Conservation (phyloP, 1,139 yeast genomes). For the Yamadazyma songkhlaensis region DNA sequence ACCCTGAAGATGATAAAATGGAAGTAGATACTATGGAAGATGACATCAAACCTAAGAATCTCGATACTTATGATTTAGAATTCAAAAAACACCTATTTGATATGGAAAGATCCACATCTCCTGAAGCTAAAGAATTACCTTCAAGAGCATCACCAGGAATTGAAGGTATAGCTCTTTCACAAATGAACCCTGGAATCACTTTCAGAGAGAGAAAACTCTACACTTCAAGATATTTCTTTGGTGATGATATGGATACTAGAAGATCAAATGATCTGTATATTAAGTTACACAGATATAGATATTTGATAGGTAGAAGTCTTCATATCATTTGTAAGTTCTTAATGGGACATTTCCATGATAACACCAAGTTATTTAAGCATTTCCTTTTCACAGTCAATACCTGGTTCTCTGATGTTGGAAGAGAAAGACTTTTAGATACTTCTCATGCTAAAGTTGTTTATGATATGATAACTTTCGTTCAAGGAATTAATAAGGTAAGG, state of each 20-base stretch:
- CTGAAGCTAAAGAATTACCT: constrained; percentile 19
- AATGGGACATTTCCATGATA: constrained; percentile 53
- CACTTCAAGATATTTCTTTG: constrained; percentile 57
- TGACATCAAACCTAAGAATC: constrained; percentile 4
- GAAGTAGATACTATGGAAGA: constrained; percentile 4
- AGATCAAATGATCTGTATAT: constrained; percentile 52
- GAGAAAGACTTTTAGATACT: constrained; percentile 62
- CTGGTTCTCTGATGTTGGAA: constrained; percentile 85
- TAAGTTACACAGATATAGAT: constrained; percentile 61
- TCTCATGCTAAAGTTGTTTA: constrained; percentile 43
- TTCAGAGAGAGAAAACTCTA: constrained; percentile 61
- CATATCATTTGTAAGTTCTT: constrained; percentile 59
- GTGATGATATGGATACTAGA: constrained; percentile 47
- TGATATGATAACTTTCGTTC: constrained; percentile 34
- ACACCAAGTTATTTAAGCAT: constrained; percentile 66
- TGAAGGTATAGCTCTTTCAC: constrained; percentile 43
- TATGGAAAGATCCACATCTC: constrained; percentile 12
- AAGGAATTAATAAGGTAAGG: constrained; percentile 45
- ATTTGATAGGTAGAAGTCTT: constrained; percentile 62
- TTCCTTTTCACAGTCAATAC: constrained; percentile 66
- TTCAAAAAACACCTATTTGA: constrained; percentile 13
- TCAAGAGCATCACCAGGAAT: constrained; percentile 41
- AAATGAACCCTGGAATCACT: constrained; percentile 48
- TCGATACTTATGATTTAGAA: constrained; percentile 7
- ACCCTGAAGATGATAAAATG: neutral